Evolutionary conservation across 345 rosid genomes (phyloP).

Genomic region (Syzygium aromaticum): DNA sequence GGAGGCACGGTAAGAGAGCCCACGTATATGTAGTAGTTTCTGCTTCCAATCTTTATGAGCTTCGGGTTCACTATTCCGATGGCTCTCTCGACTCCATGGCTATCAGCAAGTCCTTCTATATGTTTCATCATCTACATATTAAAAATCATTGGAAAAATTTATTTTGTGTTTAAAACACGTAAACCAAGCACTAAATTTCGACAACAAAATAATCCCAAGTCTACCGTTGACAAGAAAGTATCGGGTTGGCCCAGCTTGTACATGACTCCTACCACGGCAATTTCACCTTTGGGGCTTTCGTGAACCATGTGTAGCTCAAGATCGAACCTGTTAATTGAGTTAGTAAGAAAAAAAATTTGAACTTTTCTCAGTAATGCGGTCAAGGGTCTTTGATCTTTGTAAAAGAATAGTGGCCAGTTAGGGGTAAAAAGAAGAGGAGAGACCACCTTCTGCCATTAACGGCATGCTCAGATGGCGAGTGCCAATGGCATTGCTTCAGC

Average conservation of each 20-base stretch:
- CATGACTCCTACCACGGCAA: constrained; percentile 62
- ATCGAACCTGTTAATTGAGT: constrained; percentile 29
- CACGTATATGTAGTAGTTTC: constrained; percentile 62
- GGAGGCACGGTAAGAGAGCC: constrained; percentile 93
- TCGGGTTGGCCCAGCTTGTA: constrained; percentile 68
- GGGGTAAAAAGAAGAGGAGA: not conserved
- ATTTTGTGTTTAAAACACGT: not conserved
- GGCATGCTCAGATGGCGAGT: constrained; percentile 56
- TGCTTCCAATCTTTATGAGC: constrained; percentile 35
- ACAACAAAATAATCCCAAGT: not conserved
- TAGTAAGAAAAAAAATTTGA: not conserved
- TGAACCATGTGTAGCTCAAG: constrained; percentile 81
- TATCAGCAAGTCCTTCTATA: constrained; percentile 21
- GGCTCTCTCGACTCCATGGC: constrained; percentile 10
- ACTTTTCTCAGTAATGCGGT: not conserved
- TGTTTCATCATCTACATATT: constrained; percentile 28
- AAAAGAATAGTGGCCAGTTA: not conserved
- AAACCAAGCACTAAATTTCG: not conserved
- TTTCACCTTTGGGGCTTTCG: constrained; percentile 38
- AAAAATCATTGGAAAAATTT: not conserved
- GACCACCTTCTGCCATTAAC: constrained; percentile 36
- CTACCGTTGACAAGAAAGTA: constrained; percentile 52
- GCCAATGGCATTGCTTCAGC: constrained; percentile 50
- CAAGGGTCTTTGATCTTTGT: not conserved
- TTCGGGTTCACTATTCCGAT: constrained; percentile 52